Percentiles rank a stretch among this genome's conserved stretches.
phyloP scores from a whole-genome alignment of 2,329 filamentous ascomycete species.

The Aspergillus oerlinghausenensis region DNA sequence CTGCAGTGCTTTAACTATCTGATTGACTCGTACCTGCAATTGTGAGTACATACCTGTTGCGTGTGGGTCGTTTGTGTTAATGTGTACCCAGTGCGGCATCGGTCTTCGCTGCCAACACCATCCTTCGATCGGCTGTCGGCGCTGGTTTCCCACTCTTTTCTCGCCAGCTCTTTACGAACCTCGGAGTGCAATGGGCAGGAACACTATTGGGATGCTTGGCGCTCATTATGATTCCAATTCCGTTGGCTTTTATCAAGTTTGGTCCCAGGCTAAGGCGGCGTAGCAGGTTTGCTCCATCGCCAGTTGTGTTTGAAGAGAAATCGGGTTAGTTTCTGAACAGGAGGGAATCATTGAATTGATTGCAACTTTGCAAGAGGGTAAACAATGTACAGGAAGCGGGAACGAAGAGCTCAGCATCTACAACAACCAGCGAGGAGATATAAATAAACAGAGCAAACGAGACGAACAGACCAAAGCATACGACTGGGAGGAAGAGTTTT shows the following conservation, averaged over 20 bases:
- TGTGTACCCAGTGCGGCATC: conserved; percentile 29
- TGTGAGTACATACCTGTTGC: conserved; percentile 25
- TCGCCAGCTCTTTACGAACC: conserved; percentile 33
- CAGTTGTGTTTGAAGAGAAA: conserved; percentile 12
- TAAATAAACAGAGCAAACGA: neutral
- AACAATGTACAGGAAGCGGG: neutral
- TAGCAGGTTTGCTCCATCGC: conserved; percentile 23
- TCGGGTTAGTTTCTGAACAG: neutral
- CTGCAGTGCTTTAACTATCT: conserved; percentile 35
- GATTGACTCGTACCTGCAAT: conserved; percentile 36
- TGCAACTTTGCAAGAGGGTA: neutral
- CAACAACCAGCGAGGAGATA: neutral
- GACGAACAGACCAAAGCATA: neutral
- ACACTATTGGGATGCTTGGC: conserved; percentile 37
- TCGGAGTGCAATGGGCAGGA: conserved; percentile 36
- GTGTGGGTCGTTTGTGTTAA: neutral
- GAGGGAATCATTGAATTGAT: neutral
- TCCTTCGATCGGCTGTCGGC: conserved; percentile 33
- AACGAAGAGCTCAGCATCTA: neutral
- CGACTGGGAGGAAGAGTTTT: too few species aligned
- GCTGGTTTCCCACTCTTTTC: conserved; percentile 35
- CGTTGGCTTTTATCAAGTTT: conserved; percentile 28
- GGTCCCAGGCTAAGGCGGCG: conserved; percentile 27
- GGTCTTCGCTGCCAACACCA: conserved; percentile 36
- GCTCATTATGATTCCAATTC: conserved; percentile 36